Base-by-base conservation (phyloP, 768 basidiomycete species). In the Rossbeevera mucosa region DNA sequence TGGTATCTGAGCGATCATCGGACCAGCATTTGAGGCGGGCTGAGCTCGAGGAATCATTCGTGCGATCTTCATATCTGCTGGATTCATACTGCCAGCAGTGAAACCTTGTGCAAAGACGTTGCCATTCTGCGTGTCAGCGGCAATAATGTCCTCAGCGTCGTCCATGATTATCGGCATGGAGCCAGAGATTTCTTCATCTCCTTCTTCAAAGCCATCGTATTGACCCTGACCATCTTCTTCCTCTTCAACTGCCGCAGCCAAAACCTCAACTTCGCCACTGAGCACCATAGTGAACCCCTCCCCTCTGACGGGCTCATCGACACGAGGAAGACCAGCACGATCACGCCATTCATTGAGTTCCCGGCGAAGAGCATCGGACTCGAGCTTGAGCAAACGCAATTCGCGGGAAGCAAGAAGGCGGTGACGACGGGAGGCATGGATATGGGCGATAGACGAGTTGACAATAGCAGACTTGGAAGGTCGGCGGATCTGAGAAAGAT, bases 391-490 rank as follows among this genome's bases (percentile, higher is more conserved):
- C 47, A 81, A 65, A 46, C 92, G 86, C 29, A 96, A 78, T 66
- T 94, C 89, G 56, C 86, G 81, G 8, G 90, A 80, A 14, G 92
- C 91, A 56, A 93, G 77, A 18, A 85, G 72, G 45, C 91, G 85
- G 64, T 92, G 88, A 40, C 90, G 80, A 45, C 91, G 83, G 36
- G 89, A 87, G 20, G 86, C 80, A 63, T 88, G 86, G 55, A 94
- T 83, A 64, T 92, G 88, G 1, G 91, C 85, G 67, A 97, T 96
- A 42, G 88, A 90, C 29, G 89, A 92, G 71, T 96, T 96, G 71
- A 99, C 94, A 69, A 98, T 97, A 55, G 90, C 88, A 4, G 91
- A 91, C 73, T 99, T 99, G 67, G 90, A 93, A 0, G 96, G 96
- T 26, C 95, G 85, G 57, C 94, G 86, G 69, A 93, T 88, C 64